Conservation (phyloP, 768 basidiomycete genomes). For the Pholiota molesta region DNA sequence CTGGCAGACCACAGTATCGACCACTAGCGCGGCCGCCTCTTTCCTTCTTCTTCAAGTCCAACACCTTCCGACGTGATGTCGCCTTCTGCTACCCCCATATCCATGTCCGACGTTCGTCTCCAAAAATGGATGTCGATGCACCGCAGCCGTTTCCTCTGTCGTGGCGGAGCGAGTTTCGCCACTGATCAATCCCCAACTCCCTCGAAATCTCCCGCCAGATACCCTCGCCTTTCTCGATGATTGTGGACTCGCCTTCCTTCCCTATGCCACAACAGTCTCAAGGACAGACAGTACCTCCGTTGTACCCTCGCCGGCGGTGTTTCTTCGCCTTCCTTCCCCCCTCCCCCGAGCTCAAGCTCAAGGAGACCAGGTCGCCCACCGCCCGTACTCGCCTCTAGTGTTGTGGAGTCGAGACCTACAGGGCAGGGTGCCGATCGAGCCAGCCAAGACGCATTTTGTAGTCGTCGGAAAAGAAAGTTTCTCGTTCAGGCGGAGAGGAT, state of each 20-base stretch:
- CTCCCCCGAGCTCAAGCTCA: slow-evolving; percentile 8
- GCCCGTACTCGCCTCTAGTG: slow-evolving; percentile 28
- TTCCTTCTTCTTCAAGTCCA: slow-evolving; percentile 12
- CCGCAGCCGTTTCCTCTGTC: slow-evolving; percentile 9
- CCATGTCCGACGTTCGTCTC: slow-evolving; percentile 34
- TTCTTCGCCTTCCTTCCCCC: slow-evolving; percentile 10
- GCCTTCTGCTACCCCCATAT: slow-evolving; percentile 28
- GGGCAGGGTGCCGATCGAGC: slow-evolving; percentile 5
- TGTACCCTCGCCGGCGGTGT: slow-evolving; percentile 3
- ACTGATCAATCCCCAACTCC: slow-evolving; percentile 11
- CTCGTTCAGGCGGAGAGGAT: slow-evolving; percentile 33
- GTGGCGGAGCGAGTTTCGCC: slow-evolving; percentile 7
- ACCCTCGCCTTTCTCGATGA: slow-evolving; percentile 29
- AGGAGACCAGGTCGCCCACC: slow-evolving; percentile 33
- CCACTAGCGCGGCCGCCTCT: slow-evolving; percentile 3
- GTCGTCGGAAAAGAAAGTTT: slow-evolving; percentile 27
- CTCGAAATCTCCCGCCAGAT: slow-evolving; percentile 6
- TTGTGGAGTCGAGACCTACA: slow-evolving; percentile 22
- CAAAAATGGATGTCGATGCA: slow-evolving; percentile 30
- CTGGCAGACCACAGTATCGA: slow-evolving; percentile 27
- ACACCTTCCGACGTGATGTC: slow-evolving; percentile 17
- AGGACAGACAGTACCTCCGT: not conserved
- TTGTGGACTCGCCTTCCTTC: slow-evolving; percentile 44
- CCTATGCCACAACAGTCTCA: slow-evolving; percentile 23
- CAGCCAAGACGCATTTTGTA: not conserved